Evolutionary conservation across 1,284 basidiomycete species (phyloP).

Genomic region (Earliella scabrosa): DNA sequence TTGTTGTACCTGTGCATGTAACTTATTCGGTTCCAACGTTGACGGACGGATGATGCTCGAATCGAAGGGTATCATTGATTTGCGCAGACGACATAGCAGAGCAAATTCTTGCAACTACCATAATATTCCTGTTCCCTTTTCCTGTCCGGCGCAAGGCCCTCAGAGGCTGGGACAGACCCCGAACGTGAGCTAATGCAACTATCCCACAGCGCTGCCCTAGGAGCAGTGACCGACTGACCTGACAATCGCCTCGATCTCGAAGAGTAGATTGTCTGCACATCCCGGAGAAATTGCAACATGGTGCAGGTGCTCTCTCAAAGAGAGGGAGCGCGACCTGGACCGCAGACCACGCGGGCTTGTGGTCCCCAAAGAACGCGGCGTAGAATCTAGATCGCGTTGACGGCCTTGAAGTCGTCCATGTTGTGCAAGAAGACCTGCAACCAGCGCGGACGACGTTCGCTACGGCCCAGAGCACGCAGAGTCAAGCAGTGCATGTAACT

Average conservation of each 20-base stretch:
- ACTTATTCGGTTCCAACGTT: background rate
- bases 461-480: background rate
- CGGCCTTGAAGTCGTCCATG: slow-evolving; percentile 88
- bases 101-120: no score
- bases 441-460: background rate
- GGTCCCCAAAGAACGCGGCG: slow-evolving; percentile 81
- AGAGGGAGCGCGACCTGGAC: slow-evolving; percentile 85
- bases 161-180: no score
- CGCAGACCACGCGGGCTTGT: slow-evolving; percentile 92
- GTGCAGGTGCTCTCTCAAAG: no score
- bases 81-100: no score
- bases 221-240: slow-evolving; percentile 27
- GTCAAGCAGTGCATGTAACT: no score
- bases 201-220: no score
- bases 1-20: background rate
- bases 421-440: slow-evolving; percentile 86
- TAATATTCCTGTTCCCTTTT: no score
- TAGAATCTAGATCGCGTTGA: slow-evolving; percentile 89
- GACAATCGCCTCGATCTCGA: slow-evolving; percentile 93
- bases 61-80: no score
- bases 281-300: no score
- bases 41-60: no score
- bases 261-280: slow-evolving; percentile 83
- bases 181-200: no score
- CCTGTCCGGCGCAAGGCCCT: no score